Percentiles rank a stretch among this genome's conserved stretches.
phyloP scores from a whole-genome alignment of 371 early-diverging fungal genomes.

The Lichtheimia ramosa region DNA sequence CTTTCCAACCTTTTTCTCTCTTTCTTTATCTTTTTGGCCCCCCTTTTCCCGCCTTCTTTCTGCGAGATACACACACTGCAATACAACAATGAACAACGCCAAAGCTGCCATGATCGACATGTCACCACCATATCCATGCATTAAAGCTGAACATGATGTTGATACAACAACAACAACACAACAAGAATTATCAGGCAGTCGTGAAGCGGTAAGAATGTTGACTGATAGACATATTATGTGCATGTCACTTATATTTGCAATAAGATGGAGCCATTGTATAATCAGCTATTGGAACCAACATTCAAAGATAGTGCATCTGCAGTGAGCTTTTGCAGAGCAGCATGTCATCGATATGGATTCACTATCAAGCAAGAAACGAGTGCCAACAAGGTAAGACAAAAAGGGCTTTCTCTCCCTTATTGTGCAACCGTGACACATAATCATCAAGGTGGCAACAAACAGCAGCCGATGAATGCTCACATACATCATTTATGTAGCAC shows the following conservation, averaged over 20 bases:
- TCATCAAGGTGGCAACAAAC: too few relatives aligned
- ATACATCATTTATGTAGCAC: conserved; percentile 1
- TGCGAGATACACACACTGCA: not conserved
- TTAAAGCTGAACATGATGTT: too few relatives aligned
- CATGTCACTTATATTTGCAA: not conserved
- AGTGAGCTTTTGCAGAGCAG: conserved; percentile 34
- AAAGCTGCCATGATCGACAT: not conserved
- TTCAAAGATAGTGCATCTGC: conserved; percentile 34
- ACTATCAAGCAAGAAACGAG: conserved; percentile 37
- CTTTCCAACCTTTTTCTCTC: not conserved
- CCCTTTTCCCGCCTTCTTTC: not conserved
- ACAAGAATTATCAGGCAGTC: conserved; percentile 1
- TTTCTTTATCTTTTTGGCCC: not conserved
- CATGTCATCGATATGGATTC: conserved; percentile 38
- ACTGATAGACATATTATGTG: not conserved
- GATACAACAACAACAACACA: not conserved
- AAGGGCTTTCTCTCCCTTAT: too few relatives aligned
- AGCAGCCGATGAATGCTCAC: not conserved
- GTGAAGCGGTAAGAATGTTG: conserved; percentile 1
- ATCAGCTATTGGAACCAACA: conserved; percentile 26
- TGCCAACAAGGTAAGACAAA: conserved; percentile 33
- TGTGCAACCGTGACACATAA: too few relatives aligned
- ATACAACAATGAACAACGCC: conserved; percentile 1
- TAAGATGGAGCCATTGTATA: conserved; percentile 39
- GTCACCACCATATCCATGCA: not conserved